These are phyloP conservation scores for Vaccinium macrocarpon DNA, from an alignment of 148 eudicot genomes.

Conservation along the genomic window DNA sequence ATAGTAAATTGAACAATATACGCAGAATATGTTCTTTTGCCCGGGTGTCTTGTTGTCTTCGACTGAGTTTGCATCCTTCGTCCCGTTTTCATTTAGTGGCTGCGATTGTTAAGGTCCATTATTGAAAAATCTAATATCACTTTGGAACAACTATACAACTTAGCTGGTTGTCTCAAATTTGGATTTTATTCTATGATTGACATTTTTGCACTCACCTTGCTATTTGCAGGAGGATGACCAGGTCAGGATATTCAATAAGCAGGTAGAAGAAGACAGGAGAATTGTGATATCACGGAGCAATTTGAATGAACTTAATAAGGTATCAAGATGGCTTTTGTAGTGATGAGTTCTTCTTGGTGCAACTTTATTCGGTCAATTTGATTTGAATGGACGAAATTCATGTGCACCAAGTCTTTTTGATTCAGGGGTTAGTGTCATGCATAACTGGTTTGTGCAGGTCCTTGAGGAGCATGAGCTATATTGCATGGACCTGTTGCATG, in stretches of 20 bases:
- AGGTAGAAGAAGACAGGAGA: slow-evolving; percentile 91
- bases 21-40: neutral
- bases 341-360: neutral
- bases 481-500: slow-evolving; percentile 78
- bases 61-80: neutral
- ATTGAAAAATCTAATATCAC: neutral
- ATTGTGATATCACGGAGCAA: slow-evolving; percentile 86
- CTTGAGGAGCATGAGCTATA: slow-evolving; percentile 82
- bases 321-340: slow-evolving; percentile 18
- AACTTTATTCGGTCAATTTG: neutral
- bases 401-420: neutral
- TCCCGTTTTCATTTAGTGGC: neutral
- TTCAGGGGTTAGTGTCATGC: neutral
- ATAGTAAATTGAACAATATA: neutral
- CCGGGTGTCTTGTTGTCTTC: neutral
- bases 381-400: slow-evolving; percentile 5
- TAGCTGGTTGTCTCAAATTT: neutral
- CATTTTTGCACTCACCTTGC: slow-evolving; percentile 14
- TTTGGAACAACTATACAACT: neutral
- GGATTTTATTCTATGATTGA: slow-evolving; percentile 1
- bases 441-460: slow-evolving; percentile 47
- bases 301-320: slow-evolving; percentile 86
- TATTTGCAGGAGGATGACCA: slow-evolving; percentile 77
- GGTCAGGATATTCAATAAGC: slow-evolving; percentile 79
- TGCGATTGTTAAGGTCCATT: neutral